phyloP scores from a whole-genome alignment of 2,329 filamentous ascomycete genomes.

The Paecilomyces fulvus region DNA sequence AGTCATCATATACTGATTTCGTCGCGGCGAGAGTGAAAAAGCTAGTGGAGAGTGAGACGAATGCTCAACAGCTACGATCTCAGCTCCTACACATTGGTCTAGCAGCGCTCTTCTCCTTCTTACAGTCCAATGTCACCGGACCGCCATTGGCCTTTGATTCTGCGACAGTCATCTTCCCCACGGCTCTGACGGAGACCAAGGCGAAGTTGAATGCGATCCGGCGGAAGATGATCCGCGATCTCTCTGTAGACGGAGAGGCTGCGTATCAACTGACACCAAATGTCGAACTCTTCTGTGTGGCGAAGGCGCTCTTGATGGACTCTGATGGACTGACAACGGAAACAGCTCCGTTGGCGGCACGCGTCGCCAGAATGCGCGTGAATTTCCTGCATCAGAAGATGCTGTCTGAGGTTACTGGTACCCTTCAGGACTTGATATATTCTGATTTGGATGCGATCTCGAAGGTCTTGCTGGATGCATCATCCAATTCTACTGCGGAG shows the following conservation, averaged over 20 bases:
- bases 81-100: constrained; percentile 51
- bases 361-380: constrained; percentile 62
- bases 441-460: constrained; percentile 48
- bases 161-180: constrained; percentile 42
- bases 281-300: constrained; percentile 74
- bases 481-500: constrained; percentile 25
- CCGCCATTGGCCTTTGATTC: constrained; percentile 60
- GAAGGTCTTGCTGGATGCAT: constrained; percentile 23
- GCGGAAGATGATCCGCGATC: constrained; percentile 54
- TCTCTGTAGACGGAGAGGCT: constrained; percentile 76
- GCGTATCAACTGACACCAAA: constrained; percentile 78
- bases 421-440: constrained; percentile 53
- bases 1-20: constrained; percentile 30
- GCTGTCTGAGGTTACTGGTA: constrained; percentile 53
- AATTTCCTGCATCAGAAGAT: constrained; percentile 66
- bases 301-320: constrained; percentile 51
- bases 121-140: constrained; percentile 82
- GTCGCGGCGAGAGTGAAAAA: constrained; percentile 25
- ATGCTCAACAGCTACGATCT: constrained; percentile 23
- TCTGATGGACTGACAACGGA: constrained; percentile 32
- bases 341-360: constrained; percentile 31
- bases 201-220: constrained; percentile 40
- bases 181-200: constrained; percentile 25
- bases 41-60: constrained; percentile 10
- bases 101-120: constrained; percentile 65